Base-by-base conservation (phyloP, 352 stramenopile species). In the Phytophthora pinifolia region DNA sequence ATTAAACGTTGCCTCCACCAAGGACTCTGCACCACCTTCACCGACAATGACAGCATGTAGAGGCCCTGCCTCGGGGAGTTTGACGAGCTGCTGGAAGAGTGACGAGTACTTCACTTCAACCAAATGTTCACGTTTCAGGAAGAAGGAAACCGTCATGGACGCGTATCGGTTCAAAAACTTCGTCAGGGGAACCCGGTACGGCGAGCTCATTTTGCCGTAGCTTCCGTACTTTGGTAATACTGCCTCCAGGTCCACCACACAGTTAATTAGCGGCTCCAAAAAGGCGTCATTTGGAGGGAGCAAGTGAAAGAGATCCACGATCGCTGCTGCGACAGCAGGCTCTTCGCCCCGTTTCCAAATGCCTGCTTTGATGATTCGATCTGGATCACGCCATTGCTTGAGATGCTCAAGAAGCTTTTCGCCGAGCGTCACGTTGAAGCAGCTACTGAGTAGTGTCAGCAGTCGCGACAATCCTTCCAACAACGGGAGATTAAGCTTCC, bases 351-450 rank as follows among this genome's bases (percentile, higher is more conserved):
- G 72, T 49, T 96, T 96, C 90, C 90, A 97, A 56, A 93, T 98
- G n/a, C 58, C 75, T 34, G 89, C 89, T 71, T 96, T 95, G 27
- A 94, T 83, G 36, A 96, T 96, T 30, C 87, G 84, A 32, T 95
- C 88, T 0, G 90, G 89, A 49, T 97, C 87, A 15, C 83, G 76
- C 89, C 89, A 98, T 59, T 98, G 92, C 62, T 97, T 94, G 12
- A 98, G 63, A 60, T 98, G 96, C 54, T 99, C 96, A 1, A 99
- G 65, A 27, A 99, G 63, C 63, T 99, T 99, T 59, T 99, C 96
- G 6, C 96, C 97, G 1, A 99, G 73, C 10, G 94, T 98, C 31
- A 98, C 96, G 49, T 99, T 99, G 58, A 99, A 99, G 76, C 96
- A 99, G 36, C 85, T 97, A 51, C 90, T 97, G 1, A 99, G 72